Evolutionary conservation across 2,329 filamentous ascomycete genomes (phyloP).

Genomic region (Periconia macrospinosa): DNA sequence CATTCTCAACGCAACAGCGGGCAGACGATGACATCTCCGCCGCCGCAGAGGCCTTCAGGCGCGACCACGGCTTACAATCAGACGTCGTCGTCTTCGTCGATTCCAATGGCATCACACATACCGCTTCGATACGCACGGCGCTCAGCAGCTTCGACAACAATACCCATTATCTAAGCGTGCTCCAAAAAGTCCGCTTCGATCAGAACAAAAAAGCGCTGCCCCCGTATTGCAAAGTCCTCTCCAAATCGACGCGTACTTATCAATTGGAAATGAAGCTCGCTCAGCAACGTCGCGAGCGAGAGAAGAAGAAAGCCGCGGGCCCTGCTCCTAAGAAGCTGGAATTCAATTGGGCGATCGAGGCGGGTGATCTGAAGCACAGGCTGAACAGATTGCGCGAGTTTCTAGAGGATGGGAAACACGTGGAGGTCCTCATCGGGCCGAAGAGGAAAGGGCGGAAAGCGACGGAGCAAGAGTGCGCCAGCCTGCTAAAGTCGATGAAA

Average conservation of each 20-base stretch:
- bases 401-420: constrained; percentile 71
- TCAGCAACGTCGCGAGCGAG: constrained; percentile 46
- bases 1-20: constrained; percentile 25
- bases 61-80: constrained; percentile 54
- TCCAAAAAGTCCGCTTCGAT: constrained; percentile 4
- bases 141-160: constrained; percentile 53
- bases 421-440: constrained; percentile 72
- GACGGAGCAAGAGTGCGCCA: constrained; percentile 58
- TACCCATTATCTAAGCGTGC: constrained; percentile 55
- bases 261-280: constrained; percentile 52
- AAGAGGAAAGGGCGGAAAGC: constrained; percentile 67
- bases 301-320: constrained; percentile 16
- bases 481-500: constrained; percentile 57
- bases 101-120: constrained; percentile 33
- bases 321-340: constrained; percentile 73
- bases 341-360: constrained; percentile 83
- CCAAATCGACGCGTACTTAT: constrained; percentile 55
- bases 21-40: constrained; percentile 18
- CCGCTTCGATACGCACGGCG: constrained; percentile 33
- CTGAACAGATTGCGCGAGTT: constrained; percentile 62
- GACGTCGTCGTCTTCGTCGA: constrained; percentile 50
- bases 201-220: too few species aligned
- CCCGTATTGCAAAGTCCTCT: constrained; percentile 65
- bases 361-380: constrained; percentile 70
- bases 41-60: constrained; percentile 44